These are phyloP conservation scores for Yarrowia hollandica DNA, from an alignment of 805 yeast genomes.

Conservation along the genomic window DNA sequence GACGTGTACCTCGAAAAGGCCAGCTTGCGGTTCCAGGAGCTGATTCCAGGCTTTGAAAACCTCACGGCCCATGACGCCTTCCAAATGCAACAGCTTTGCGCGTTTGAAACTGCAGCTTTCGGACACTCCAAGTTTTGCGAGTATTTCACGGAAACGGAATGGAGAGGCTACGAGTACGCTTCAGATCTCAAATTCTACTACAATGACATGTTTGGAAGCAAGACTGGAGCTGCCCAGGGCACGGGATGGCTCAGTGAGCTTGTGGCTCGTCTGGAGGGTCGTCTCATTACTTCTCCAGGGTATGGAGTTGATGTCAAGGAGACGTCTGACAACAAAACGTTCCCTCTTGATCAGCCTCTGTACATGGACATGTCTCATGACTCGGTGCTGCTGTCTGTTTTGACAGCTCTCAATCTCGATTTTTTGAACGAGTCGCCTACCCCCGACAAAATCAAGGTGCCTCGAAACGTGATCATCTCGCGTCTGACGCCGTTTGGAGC, in stretches of 20 bases:
- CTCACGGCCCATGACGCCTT: slow-evolving; percentile 55
- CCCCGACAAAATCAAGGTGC: slow-evolving; percentile 46
- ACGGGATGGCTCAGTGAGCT: slow-evolving; percentile 53
- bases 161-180: slow-evolving; percentile 60
- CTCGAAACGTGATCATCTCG: slow-evolving; percentile 45
- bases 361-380: slow-evolving; percentile 78
- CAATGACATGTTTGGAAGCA: slow-evolving; percentile 60
- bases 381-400: slow-evolving; percentile 59
- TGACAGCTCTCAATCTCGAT: slow-evolving; percentile 63
- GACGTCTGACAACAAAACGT: slow-evolving; percentile 37
- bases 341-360: slow-evolving; percentile 51
- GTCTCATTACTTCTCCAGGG: slow-evolving; percentile 52
- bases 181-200: slow-evolving; percentile 62
- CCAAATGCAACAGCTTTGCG: slow-evolving; percentile 62
- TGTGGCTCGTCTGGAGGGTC: slow-evolving; percentile 48
- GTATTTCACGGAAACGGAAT: slow-evolving; percentile 67
- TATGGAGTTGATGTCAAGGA: slow-evolving; percentile 52
- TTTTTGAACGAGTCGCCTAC: slow-evolving; percentile 48
- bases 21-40: slow-evolving; percentile 54
- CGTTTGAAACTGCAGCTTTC: slow-evolving; percentile 68
- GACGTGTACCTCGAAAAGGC: slow-evolving; percentile 52
- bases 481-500: slow-evolving; percentile 48
- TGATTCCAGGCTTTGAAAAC: slow-evolving; percentile 54
- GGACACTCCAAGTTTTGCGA: slow-evolving; percentile 69
- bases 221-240: slow-evolving; percentile 59